Conservation (phyloP, 345 rosid genomes). For the Hypericum perforatum region DNA sequence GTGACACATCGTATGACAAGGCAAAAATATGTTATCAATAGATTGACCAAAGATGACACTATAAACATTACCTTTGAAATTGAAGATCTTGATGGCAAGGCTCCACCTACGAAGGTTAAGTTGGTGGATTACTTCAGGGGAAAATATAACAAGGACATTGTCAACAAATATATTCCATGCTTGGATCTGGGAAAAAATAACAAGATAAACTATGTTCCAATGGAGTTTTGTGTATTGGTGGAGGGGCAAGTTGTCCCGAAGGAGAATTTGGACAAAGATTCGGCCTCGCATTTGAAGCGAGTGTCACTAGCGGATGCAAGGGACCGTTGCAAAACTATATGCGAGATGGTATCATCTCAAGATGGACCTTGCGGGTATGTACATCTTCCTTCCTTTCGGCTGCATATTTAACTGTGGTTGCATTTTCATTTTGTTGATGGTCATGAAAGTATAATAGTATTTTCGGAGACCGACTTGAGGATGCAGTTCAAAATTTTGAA, state of each 20-base stretch:
- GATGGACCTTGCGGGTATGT: constrained; percentile 77
- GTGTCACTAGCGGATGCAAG: constrained; percentile 43
- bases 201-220: constrained; percentile 48
- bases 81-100: constrained; percentile 37
- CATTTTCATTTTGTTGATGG: neutral
- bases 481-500: too few species aligned
- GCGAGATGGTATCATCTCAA: constrained; percentile 29
- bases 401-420: neutral
- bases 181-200: constrained; percentile 54
- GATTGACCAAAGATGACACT: constrained; percentile 40
- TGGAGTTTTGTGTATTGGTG: constrained; percentile 66
- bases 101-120: constrained; percentile 15
- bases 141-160: constrained; percentile 41
- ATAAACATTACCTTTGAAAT: constrained; percentile 23
- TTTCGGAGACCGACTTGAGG: neutral
- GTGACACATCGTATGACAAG: constrained; percentile 59
- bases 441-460: neutral
- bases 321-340: constrained; percentile 34
- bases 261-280: constrained; percentile 36
- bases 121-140: constrained; percentile 54
- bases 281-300: constrained; percentile 29
- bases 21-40: constrained; percentile 42
- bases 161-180: constrained; percentile 47
- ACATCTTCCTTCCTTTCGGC: neutral
- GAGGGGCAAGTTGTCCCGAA: constrained; percentile 85